Evolutionary conservation across 306 rosid species (phyloP).

Genomic region (Mucuna pruriens): DNA sequence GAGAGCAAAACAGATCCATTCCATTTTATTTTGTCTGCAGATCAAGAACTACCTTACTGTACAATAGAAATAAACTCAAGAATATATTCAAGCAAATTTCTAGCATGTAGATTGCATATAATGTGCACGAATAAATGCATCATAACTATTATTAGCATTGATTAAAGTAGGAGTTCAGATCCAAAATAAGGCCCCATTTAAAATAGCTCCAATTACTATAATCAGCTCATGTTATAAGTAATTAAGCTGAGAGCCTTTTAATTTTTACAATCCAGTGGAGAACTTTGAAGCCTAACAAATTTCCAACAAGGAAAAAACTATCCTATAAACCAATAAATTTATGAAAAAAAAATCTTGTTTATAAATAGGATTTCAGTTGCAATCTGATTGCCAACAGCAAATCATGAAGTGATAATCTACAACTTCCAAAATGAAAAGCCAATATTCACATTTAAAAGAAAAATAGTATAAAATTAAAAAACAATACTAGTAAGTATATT

Average conservation of each 20-base stretch:
- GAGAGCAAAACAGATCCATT: neutral
- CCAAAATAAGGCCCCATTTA: neutral
- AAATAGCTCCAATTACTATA: neutral
- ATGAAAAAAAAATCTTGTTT: neutral
- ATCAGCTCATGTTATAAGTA: conserved; percentile 10
- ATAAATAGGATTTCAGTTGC: conserved; percentile 20
- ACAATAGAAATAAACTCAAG: neutral
- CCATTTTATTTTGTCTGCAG: neutral
- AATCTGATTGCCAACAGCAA: neutral
- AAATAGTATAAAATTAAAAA: neutral
- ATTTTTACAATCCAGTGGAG: neutral
- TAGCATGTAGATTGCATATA: neutral
- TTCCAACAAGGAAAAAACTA: neutral
- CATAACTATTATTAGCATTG: neutral
- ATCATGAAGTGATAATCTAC: neutral
- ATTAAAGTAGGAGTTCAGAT: conserved; percentile 12
- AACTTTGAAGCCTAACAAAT: conserved; percentile 29
- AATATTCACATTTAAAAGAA: conserved; percentile 15
- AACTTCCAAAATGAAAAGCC: conserved; percentile 1
- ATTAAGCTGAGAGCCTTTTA: neutral
- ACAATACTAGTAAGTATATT: neutral
- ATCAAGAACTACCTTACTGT: neutral
- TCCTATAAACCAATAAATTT: conserved; percentile 9
- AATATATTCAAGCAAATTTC: conserved; percentile 7
- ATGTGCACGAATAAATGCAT: neutral